Evolutionary conservation across 2,329 filamentous ascomycete species (phyloP), one percentile per base, ranked within the genome.

Genomic region (Clonostachys byssicola): DNA sequence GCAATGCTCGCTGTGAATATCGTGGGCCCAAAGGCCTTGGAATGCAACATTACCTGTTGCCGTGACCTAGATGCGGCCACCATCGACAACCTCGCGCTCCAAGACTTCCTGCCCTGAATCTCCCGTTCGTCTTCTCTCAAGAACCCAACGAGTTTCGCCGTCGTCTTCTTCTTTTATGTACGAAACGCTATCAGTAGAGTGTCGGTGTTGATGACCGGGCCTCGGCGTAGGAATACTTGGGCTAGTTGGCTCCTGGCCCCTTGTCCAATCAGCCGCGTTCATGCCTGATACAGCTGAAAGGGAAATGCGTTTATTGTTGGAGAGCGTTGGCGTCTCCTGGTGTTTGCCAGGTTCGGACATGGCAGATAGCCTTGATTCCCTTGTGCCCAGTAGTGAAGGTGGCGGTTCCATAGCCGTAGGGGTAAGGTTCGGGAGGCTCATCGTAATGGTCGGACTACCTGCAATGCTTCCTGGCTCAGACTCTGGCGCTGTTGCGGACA

Each of bases 101-200:
- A 87, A 63, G 58, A 86, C 81, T 46, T 85, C 64, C 60, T 86
- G 75, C 1, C 85, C 85, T 49, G 71, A 76, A 56, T 88, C 85
- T 1, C 73, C 81, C 4, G 83, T 86, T 35, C 86, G 70, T 45
- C 85, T 72, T 35, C 85, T 68, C 63, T 90, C 86, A 54, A 89
- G 68, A 8, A 89, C 78, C 86, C 86, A 89, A 42, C 83, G 68
- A 47, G 74, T 77, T 52, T 78, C 77, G 2, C 75, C 78, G 9
- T 74, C 74, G 3, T 78, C 72, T 42, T 83, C 80, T 57, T 86
- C 82, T 50, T 85, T 81, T 42, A 77, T 76, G 61, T 90, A 90
- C 7, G 84, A 85, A 34, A 90, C 81, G 52, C 83, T 87, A 54
- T 88, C 86, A 2, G 82, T 73, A 42, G 80, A 86, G 44, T 77